phyloP scores from a whole-genome alignment of 1,284 basidiomycete genomes.

The Cryptococcus sp. region DNA sequence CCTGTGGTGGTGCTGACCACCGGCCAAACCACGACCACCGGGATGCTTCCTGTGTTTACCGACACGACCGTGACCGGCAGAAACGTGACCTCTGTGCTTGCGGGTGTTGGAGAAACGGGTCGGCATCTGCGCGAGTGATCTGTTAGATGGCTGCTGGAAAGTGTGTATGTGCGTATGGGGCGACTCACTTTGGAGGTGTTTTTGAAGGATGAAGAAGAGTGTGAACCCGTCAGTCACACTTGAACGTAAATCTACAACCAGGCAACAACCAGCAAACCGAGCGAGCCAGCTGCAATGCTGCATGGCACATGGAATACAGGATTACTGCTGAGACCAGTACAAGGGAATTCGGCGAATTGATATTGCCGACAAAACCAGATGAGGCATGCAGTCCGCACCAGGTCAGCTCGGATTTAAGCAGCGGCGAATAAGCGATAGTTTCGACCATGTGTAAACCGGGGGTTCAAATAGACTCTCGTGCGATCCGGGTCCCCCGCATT shows the following conservation, averaged over 20 bases:
- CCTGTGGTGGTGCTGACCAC: conserved; percentile 99
- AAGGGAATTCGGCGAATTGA: background rate
- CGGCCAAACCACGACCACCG: conserved; percentile 99
- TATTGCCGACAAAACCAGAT: background rate
- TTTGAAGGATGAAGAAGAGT: conserved; percentile 32
- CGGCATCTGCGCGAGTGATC: conserved; percentile 66
- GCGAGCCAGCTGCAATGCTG: background rate
- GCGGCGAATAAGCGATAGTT: background rate
- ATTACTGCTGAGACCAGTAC: no score
- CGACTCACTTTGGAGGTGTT: conserved; percentile 27
- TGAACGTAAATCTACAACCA: background rate
- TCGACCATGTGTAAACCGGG: background rate
- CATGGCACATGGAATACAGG: no score
- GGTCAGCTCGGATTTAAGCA: conserved; percentile 6
- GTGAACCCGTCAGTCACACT: background rate
- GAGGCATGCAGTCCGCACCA: conserved; percentile 2
- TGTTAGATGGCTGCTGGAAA: conserved; percentile 3
- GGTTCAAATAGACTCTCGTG: background rate
- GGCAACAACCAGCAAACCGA: background rate
- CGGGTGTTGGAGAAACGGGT: conserved; percentile 93
- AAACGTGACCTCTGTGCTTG: conserved; percentile 98
- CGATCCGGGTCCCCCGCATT: no score
- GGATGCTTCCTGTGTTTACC: conserved; percentile 99
- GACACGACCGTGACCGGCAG: conserved; percentile 98
- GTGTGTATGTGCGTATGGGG: background rate